Conservation (phyloP, 257 asterid species). For the Orobanche coerulescens region DNA sequence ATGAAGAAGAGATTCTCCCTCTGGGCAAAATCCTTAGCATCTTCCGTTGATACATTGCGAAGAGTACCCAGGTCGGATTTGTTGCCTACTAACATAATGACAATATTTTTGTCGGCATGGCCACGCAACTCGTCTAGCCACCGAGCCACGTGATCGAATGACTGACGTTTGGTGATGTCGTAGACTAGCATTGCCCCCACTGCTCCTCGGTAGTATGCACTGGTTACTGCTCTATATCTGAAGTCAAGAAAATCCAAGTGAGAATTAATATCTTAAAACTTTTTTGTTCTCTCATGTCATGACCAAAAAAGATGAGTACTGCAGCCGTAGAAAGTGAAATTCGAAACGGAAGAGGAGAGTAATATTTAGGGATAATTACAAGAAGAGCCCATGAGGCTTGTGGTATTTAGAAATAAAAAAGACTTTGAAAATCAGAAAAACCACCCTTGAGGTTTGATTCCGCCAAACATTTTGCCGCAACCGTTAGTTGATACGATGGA, state of each 20-base stretch:
- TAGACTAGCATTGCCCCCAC: constrained; percentile 90
- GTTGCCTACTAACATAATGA: constrained; percentile 82
- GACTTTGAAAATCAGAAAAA: too few species aligned
- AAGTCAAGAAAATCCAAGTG: constrained; percentile 11
- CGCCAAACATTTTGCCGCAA: too few species aligned
- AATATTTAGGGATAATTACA: too few species aligned
- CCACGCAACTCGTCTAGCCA: constrained; percentile 78
- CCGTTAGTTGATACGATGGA: too few species aligned
- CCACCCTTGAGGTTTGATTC: too few species aligned
- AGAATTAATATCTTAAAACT: constrained; percentile 15
- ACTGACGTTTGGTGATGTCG: constrained; percentile 68
- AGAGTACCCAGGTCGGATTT: constrained; percentile 62
- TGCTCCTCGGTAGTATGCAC: constrained; percentile 93
- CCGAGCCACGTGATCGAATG: constrained; percentile 71
- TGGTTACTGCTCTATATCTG: constrained; percentile 90
- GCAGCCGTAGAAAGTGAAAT: neutral
- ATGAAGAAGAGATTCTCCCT: constrained; percentile 70
- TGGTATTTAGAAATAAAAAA: too few species aligned
- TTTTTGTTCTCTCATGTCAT: neutral
- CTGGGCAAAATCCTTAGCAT: constrained; percentile 81
- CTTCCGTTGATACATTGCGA: constrained; percentile 67
- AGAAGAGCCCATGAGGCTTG: too few species aligned
- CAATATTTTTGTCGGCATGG: constrained; percentile 77
- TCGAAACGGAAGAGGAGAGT: neutral
- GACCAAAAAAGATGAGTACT: neutral